Evolutionary conservation across 1,284 basidiomycete genomes (phyloP), one percentile per base, ranked within the genome.

Genomic region (Ustilago loliicola): DNA sequence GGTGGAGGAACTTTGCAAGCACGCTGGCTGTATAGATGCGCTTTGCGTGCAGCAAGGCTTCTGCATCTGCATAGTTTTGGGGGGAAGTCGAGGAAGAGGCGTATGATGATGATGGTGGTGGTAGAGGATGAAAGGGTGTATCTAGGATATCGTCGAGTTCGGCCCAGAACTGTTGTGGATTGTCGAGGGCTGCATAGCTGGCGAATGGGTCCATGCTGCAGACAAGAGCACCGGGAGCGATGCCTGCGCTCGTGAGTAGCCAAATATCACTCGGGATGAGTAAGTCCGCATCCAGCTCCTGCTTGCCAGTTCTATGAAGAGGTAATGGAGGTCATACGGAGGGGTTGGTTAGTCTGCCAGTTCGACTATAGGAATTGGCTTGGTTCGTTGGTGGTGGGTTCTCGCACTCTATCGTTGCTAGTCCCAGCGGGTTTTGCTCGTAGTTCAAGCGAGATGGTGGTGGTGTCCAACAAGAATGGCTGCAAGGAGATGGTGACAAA

Each of bases 91-190:
- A 45, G 9, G n/a, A 21, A 11, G 42, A 45, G 21, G 42, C 38
- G 17, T 19, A n/a, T 8, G 38, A 48, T 4, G 48, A 51, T 13
- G 60, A 47, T 1, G 66, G 36, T 27, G 52, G 27, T 38, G 70
- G 23, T 27, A 50, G 59, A 29, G 57, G 58, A 27, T 61, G 42
- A 29, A 72, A 77, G 13, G 74, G 74, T 15, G 69, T 70, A 56
- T 78, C 73, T 47, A 83, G 70, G 19, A 81, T 64, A 4, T 81
- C 81, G 64, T 83, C 81, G 68, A 83, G 75, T 60, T 83, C 80
- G 48, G 57, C 54, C 81, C 81, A 83, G 72, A 83, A 83, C 27
- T 71, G 71, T 23, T 76, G 73, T 50, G 80, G 73, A 53, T 67
- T 76, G 45, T 77, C 72, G 38, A 80, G 59, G 25, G 66, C 36